Evolutionary conservation across 176 grass and related monocot genomes (phyloP).

Genomic region (Aegilops umbellulata): DNA sequence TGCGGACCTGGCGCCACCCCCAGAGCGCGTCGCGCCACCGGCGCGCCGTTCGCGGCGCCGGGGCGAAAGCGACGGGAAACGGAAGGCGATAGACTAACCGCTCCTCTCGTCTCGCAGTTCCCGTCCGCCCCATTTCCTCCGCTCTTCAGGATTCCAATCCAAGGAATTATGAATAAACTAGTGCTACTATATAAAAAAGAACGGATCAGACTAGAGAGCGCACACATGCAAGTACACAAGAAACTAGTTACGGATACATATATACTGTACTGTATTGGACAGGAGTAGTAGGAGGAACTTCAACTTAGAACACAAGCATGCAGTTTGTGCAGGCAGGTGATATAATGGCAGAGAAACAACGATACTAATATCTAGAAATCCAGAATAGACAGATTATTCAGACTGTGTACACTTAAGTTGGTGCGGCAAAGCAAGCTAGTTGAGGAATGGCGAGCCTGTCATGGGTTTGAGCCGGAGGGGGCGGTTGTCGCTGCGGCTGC

Average conservation of each 20-base stretch:
- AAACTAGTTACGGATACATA: background rate
- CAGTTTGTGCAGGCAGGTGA: background rate
- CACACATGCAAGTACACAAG: background rate
- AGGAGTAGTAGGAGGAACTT: background rate
- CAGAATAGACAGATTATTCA: background rate
- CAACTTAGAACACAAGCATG: background rate
- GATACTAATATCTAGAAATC: background rate
- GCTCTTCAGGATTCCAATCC: background rate
- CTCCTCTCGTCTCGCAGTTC: background rate
- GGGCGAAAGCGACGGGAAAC: background rate
- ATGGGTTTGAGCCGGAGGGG: background rate
- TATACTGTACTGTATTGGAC: background rate
- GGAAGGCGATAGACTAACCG: background rate
- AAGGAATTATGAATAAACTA: background rate
- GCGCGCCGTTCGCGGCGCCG: too few relatives aligned
- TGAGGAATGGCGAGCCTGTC: constrained; percentile 22
- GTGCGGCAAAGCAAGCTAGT: background rate
- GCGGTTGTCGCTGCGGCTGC: background rate
- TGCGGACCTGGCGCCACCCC: background rate
- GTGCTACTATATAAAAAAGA: too few relatives aligned
- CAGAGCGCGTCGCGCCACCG: background rate
- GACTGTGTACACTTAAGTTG: background rate
- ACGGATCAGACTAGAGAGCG: too few relatives aligned
- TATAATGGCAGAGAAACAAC: background rate
- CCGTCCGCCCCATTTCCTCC: background rate